A percentile compares a stretch with the other conserved stretches of the same genome.
These are phyloP conservation scores for Eucalyptus paniculata DNA, from an alignment of 345 rosid genomes.

Conservation along the genomic window DNA sequence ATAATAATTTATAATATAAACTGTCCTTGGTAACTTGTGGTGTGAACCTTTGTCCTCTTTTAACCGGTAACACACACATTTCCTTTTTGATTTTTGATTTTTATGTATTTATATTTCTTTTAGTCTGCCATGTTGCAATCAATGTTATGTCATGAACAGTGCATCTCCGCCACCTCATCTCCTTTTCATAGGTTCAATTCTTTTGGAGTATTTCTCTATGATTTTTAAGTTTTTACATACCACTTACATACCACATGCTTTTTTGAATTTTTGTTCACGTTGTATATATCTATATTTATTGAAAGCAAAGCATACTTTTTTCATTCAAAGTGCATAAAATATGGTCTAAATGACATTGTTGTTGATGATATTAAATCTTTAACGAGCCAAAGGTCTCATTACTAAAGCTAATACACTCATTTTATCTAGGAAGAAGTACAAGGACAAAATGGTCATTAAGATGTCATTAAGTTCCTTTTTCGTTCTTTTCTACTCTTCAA, in stretches of 20 bases:
- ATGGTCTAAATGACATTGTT: neutral
- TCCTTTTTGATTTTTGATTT: neutral
- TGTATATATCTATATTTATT: neutral
- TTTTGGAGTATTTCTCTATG: neutral
- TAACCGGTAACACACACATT: neutral
- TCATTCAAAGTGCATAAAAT: neutral
- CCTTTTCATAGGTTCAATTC: neutral
- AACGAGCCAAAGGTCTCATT: neutral
- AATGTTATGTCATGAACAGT: neutral
- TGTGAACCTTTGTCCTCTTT: neutral
- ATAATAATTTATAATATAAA: too few relatives aligned
- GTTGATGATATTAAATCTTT: neutral
- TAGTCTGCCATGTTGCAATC: neutral
- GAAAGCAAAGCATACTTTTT: neutral
- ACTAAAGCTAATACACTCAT: too few relatives aligned
- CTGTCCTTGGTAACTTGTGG: neutral
- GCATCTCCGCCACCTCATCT: neutral
- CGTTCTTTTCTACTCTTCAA: neutral
- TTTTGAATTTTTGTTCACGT: too few relatives aligned
- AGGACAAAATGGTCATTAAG: neutral
- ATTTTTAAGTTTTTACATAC: too few relatives aligned
- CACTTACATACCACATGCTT: neutral
- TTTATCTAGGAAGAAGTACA: neutral
- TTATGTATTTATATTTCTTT: too few relatives aligned
- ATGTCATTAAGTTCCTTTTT: neutral